Conservation (phyloP, 352 stramenopile species). For the Pythium sp. region DNA sequence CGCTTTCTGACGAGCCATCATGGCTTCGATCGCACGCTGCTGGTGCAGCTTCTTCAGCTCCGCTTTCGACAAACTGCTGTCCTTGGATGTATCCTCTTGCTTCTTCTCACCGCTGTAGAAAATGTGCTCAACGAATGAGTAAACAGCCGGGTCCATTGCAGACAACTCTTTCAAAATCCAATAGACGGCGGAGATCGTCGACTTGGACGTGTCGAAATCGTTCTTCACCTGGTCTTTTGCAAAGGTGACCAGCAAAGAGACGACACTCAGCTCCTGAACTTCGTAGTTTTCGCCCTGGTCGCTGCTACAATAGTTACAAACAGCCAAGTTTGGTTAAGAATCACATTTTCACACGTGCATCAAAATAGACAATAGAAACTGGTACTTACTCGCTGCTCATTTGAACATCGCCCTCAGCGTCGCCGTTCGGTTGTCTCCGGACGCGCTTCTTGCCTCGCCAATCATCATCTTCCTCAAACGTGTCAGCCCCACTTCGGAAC, state of each 20-base stretch:
- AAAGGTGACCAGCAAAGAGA: constrained; percentile 51
- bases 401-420: constrained; percentile 46
- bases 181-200: constrained; percentile 74
- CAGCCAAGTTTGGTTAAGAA: constrained; percentile 3
- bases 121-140: constrained; percentile 53
- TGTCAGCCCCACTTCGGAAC: constrained; percentile 54
- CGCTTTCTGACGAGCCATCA: constrained; percentile 76
- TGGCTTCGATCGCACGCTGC: constrained; percentile 79
- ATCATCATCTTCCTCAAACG: constrained; percentile 58
- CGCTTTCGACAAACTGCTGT: constrained; percentile 67
- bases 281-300: constrained; percentile 51
- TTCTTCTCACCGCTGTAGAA: constrained; percentile 71
- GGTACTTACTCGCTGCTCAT: constrained; percentile 66
- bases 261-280: constrained; percentile 63
- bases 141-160: constrained; percentile 43
- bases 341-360: neutral
- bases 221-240: constrained; percentile 73
- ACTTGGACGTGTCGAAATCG: constrained; percentile 78
- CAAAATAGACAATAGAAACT: neutral
- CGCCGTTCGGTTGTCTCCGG: constrained; percentile 46
- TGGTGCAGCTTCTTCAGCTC: constrained; percentile 79
- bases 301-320: constrained; percentile 26
- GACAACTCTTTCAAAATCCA: constrained; percentile 76
- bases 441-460: constrained; percentile 65
- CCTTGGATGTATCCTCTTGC: constrained; percentile 36